Conservation (phyloP, 2,329 filamentous ascomycete species). For the Pochonia chlamydosporia region DNA sequence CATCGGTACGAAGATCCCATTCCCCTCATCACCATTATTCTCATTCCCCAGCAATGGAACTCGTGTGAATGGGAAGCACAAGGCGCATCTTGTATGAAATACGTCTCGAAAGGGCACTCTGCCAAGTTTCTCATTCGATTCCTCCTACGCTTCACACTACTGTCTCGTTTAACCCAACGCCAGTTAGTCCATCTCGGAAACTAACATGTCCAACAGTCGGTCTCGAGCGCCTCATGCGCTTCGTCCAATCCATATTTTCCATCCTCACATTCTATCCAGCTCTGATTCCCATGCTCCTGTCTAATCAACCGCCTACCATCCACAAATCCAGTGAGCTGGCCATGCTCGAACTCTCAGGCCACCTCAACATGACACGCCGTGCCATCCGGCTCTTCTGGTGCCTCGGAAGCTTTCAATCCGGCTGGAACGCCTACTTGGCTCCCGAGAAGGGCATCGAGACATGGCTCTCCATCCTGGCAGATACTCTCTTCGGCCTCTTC, state of each 20-base stretch:
- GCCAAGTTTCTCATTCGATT: background rate
- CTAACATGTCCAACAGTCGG: slow-evolving; percentile 36
- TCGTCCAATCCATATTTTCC: slow-evolving; percentile 46
- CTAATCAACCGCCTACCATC: slow-evolving; percentile 14
- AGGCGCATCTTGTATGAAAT: no score
- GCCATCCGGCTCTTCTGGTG: slow-evolving; percentile 66
- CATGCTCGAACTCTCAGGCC: slow-evolving; percentile 30
- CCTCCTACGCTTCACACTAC: background rate
- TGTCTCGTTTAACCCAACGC: no score
- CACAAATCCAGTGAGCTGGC: slow-evolving; percentile 24
- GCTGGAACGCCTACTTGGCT: slow-evolving; percentile 28
- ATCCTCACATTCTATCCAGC: slow-evolving; percentile 41
- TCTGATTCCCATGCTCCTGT: slow-evolving; percentile 29
- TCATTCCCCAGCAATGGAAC: no score
- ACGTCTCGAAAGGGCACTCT: no score
- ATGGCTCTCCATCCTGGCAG: slow-evolving; percentile 50
- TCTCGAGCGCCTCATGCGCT: slow-evolving; percentile 54
- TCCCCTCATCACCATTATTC: background rate
- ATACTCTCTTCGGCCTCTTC: slow-evolving; percentile 60
- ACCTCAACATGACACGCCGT: slow-evolving; percentile 47
- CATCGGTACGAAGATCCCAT: slow-evolving; percentile 28
- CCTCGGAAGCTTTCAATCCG: slow-evolving; percentile 50
- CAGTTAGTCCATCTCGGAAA: background rate
- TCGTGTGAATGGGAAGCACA: no score
- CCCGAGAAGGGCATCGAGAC: slow-evolving; percentile 24